Percentiles rank a stretch among this genome's conserved stretches.
Conservation (phyloP, 169 alveolate species). For the Plasmodium fragile region DNA sequence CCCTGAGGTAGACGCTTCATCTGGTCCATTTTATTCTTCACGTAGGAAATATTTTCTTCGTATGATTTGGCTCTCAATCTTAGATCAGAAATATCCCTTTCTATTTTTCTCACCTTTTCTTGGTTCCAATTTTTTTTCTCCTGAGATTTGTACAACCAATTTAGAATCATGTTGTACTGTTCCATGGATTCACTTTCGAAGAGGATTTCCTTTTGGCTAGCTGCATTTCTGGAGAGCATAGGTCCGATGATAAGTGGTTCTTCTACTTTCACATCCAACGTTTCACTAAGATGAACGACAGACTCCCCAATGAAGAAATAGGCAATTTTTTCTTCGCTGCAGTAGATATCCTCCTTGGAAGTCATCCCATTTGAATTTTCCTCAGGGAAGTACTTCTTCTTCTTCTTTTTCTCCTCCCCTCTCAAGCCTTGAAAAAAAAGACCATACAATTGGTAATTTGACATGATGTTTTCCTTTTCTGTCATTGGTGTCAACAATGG, state of each 20-base stretch:
- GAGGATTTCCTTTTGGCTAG: neutral
- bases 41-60: conserved; percentile 30
- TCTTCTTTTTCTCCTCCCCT: neutral
- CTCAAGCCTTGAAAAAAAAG: neutral
- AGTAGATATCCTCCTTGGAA: neutral
- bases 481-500: neutral
- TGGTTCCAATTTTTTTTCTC: conserved; percentile 8
- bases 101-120: conserved; percentile 9
- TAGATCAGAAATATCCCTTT: neutral
- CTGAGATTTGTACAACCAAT: neutral
- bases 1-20: neutral
- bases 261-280: neutral
- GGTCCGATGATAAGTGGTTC: neutral
- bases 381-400: neutral
- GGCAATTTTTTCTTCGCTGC: neutral
- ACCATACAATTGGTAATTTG: neutral
- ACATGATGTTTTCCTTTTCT: neutral
- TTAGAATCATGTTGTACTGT: neutral
- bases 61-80: neutral
- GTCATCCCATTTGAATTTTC: neutral
- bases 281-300: neutral
- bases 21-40: neutral
- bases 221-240: neutral
- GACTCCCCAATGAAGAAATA: neutral
- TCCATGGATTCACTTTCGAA: conserved; percentile 26